Percentiles rank a stretch among this genome's conserved stretches.
Evolutionary conservation across 345 rosid species (phyloP).

Genomic region (Eucalyptus caleyi): DNA sequence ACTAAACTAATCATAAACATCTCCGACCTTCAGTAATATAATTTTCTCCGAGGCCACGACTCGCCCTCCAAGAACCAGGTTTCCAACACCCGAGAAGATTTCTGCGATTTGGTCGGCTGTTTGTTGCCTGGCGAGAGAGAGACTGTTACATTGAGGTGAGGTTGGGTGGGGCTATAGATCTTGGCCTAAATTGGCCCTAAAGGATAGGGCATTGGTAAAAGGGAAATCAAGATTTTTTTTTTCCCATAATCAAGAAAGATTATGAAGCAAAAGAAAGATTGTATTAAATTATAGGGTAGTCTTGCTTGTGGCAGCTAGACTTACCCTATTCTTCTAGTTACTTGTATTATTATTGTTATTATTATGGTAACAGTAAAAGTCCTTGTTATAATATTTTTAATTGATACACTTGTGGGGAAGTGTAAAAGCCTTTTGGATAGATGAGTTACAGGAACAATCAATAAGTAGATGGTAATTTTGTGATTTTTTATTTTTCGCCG

Average conservation of each 20-base stretch:
- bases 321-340: neutral
- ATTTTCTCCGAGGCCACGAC: neutral
- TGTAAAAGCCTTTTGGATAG: neutral
- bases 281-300: neutral
- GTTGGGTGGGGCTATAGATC: neutral
- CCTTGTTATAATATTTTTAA: neutral
- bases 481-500: neutral
- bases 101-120: constrained; percentile 36
- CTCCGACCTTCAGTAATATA: neutral
- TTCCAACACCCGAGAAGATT: constrained; percentile 9
- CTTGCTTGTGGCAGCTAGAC: neutral
- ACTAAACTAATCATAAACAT: neutral
- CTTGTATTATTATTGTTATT: neutral
- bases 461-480: neutral
- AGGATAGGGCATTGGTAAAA: neutral
- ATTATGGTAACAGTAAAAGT: neutral
- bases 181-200: neutral
- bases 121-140: neutral
- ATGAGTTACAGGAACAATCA: neutral
- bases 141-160: neutral
- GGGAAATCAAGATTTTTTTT: neutral
- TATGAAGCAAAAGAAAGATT: neutral
- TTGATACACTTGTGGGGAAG: neutral
- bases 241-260: neutral
- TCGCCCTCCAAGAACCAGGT: neutral